Evolutionary conservation across 495 filamentous ascomycete genomes (phyloP).

Genomic region (Daldinia concentrica): DNA sequence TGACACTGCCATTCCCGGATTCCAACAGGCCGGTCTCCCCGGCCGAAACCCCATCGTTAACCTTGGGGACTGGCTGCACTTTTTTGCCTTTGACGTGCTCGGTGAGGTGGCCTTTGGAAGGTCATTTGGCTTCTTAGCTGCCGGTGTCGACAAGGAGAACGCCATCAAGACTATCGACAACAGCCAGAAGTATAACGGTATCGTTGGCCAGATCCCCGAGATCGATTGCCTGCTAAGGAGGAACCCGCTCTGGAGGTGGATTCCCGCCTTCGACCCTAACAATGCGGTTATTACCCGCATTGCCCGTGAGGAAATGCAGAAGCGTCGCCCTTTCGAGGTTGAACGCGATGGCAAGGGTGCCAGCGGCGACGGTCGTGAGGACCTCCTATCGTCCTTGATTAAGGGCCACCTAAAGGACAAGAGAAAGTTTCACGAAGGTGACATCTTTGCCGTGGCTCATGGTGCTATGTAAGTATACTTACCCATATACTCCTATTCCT

Average conservation of each 20-base stretch:
- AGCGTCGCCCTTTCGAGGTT: slow-evolving; percentile 56
- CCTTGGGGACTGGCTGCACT: slow-evolving; percentile 62
- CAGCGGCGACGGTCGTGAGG: slow-evolving; percentile 55
- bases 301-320: slow-evolving; percentile 58
- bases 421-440: slow-evolving; percentile 58
- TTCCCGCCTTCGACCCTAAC: slow-evolving; percentile 57
- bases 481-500: not conserved
- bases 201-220: slow-evolving; percentile 62
- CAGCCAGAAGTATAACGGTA: slow-evolving; percentile 63
- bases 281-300: slow-evolving; percentile 62
- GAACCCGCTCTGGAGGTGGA: slow-evolving; percentile 58
- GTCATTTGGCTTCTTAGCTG: slow-evolving; percentile 69
- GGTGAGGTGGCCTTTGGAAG: slow-evolving; percentile 71
- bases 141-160: slow-evolving; percentile 65
- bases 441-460: slow-evolving; percentile 65
- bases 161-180: slow-evolving; percentile 64
- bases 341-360: slow-evolving; percentile 52
- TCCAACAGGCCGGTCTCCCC: slow-evolving; percentile 41
- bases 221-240: slow-evolving; percentile 57
- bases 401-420: slow-evolving; percentile 58
- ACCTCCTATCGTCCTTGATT: slow-evolving; percentile 59
- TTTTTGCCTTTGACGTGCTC: slow-evolving; percentile 67
- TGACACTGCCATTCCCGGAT: slow-evolving; percentile 37
- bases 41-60: slow-evolving; percentile 50
- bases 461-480: slow-evolving; percentile 58